Evolutionary conservation across 257 asterid species (phyloP).

Genomic region (Salvia rosmarinus): DNA sequence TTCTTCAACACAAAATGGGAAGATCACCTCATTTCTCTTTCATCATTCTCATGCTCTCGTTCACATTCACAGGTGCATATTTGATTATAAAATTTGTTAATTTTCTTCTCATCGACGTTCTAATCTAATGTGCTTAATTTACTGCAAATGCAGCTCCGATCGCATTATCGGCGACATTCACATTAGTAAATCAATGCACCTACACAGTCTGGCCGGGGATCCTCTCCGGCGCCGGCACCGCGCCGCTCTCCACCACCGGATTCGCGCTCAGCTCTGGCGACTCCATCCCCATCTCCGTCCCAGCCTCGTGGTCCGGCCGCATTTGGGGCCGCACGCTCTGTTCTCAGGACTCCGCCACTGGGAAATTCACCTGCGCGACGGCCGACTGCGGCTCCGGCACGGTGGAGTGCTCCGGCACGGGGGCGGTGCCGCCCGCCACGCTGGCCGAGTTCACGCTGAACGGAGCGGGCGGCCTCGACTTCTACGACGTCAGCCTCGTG

Average conservation of each 20-base stretch:
- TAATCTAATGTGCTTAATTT: not conserved
- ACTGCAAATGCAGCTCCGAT: constrained; percentile 33
- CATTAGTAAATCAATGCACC: constrained; percentile 61
- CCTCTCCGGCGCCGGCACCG: constrained; percentile 60
- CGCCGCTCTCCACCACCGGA: constrained; percentile 63
- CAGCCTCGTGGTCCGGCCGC: constrained; percentile 74
- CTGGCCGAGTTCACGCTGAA: constrained; percentile 80
- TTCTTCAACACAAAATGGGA: constrained; percentile 32
- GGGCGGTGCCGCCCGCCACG: constrained; percentile 69
- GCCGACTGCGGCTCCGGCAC: constrained; percentile 76
- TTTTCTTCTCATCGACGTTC: not conserved
- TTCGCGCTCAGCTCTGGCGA: constrained; percentile 52
- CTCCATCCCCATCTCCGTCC: constrained; percentile 44
- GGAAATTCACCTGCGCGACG: constrained; percentile 60
- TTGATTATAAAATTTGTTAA: not conserved
- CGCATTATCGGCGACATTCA: constrained; percentile 56
- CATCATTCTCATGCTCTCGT: constrained; percentile 8
- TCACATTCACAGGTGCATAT: constrained; percentile 39
- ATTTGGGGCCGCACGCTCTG: constrained; percentile 73
- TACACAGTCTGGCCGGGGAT: constrained; percentile 80
- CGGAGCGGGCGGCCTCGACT: constrained; percentile 69
- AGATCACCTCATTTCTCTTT: not conserved
- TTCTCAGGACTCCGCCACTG: constrained; percentile 49
- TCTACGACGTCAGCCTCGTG: constrained; percentile 80
- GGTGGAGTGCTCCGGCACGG: constrained; percentile 57